Base-by-base conservation (phyloP, 805 yeast species). In the Zygosaccharomyces gambellarensis region DNA sequence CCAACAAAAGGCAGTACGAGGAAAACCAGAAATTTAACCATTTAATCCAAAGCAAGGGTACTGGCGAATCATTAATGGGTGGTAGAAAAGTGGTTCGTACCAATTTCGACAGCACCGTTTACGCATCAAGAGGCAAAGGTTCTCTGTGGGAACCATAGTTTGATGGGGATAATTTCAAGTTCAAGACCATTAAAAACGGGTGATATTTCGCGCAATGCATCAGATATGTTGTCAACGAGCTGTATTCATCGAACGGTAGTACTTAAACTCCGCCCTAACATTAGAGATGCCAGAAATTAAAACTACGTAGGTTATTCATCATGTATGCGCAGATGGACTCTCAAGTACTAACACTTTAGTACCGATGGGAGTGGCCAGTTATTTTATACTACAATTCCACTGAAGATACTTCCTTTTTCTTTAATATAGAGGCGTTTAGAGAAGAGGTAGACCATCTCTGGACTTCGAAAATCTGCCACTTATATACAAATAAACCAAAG, bases 241-340 rank as follows among this genome's bases (percentile, higher is more conserved):
- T 83, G 81, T 77, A 85, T 77, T 85, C 90, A 85, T 82, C 77
- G 90, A 82, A 77, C 83, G 74, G 76, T 70, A 73, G 65, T 71
- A 62, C 69, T 64, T 59, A 64, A 64, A 71, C 73, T 63, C 54
- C 73, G 59, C 79, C 74, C 90, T 85, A 84, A 83, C 87, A 84
- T 83, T 85, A 85, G 90, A 85, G 90, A 85, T 85, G 90, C 90
- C 90, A 85, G 90, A 85, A 84, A 83, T 82, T 81, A 83, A 77
- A 46, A 43, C 43, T 36, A 52, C 39, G 47, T 49, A 49, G 36
- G 6, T 46, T 38, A 60, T 55, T 66, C 68, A 62, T 62, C 67
- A 62, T 56, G 47, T 36, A 36, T 17, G 41, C 47, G 40, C 36
- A 29, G 17, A 34, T 21, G 47, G 42, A 25, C 41, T 36, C 40